Conservation (phyloP, 208 protist genomes). For the Naegleria gruberi region DNA sequence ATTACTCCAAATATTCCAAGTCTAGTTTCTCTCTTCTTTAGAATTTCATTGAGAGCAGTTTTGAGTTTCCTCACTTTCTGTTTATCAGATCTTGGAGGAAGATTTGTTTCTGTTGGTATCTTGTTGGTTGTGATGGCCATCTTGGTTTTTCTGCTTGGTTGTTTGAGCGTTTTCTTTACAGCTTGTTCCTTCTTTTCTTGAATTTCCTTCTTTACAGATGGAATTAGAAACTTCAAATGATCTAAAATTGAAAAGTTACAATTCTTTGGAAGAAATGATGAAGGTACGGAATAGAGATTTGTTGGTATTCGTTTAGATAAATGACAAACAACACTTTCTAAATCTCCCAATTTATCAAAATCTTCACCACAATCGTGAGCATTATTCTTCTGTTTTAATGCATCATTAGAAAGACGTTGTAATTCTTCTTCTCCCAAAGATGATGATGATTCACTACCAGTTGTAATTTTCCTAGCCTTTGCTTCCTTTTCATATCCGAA, state of each 20-base stretch:
- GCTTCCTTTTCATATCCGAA: no score
- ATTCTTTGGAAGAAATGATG: not conserved
- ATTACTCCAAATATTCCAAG: not conserved
- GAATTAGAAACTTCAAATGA: not conserved
- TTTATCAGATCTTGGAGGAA: not conserved
- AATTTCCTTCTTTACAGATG: not conserved
- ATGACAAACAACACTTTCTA: no score
- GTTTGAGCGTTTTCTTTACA: not conserved
- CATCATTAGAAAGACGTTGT: no score
- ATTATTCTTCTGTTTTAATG: no score
- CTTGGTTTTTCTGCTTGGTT: not conserved
- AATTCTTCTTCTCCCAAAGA: no score
- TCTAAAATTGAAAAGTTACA: not conserved
- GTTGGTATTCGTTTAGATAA: no score
- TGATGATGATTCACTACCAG: no score
- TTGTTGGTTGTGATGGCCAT: not conserved
- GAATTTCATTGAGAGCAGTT: not conserved
- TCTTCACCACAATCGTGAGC: no score
- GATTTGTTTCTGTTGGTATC: not conserved
- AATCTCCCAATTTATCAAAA: no score
- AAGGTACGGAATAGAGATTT: no score
- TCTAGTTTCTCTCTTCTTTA: not conserved
- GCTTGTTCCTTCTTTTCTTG: not conserved
- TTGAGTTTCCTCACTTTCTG: not conserved
- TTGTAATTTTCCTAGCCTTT: no score